Conservation (phyloP, 73 alveolate genomes). For the Paramecium bursaria region DNA sequence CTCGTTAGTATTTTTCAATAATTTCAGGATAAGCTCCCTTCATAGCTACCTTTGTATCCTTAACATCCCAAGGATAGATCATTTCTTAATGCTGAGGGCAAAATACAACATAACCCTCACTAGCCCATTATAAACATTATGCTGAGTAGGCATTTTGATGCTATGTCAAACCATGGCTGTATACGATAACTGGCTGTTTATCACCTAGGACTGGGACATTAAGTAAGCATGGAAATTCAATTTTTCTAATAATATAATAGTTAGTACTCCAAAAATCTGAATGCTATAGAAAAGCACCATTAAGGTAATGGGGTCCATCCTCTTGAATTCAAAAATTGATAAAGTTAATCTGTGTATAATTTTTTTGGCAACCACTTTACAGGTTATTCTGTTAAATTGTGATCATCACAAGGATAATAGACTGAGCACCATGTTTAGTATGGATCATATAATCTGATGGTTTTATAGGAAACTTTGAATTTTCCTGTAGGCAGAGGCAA, state of each 20-base stretch:
- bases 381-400: not conserved
- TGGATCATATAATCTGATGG: slow-evolving; percentile 29
- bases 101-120: slow-evolving; percentile 56
- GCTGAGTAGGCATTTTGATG: slow-evolving; percentile 49
- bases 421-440: slow-evolving; percentile 16
- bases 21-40: slow-evolving; percentile 41
- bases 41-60: not conserved
- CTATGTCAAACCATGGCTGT: slow-evolving; percentile 53
- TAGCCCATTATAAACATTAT: slow-evolving; percentile 40
- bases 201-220: slow-evolving; percentile 18
- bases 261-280: not conserved
- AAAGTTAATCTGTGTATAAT: not conserved
- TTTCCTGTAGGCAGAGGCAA: slow-evolving; percentile 42
- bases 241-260: not conserved
- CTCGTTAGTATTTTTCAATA: slow-evolving; percentile 30
- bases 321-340: not conserved
- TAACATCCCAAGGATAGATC: slow-evolving; percentile 54
- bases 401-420: slow-evolving; percentile 24
- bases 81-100: slow-evolving; percentile 36
- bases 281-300: slow-evolving; percentile 43
- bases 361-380: slow-evolving; percentile 27
- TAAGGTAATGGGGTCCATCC: not conserved
- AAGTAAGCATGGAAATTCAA: not conserved
- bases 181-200: slow-evolving; percentile 8
- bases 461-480: slow-evolving; percentile 22